These are phyloP conservation scores for Dipteronia dyeriana DNA, from an alignment of 345 rosid genomes.

Conservation along the genomic window DNA sequence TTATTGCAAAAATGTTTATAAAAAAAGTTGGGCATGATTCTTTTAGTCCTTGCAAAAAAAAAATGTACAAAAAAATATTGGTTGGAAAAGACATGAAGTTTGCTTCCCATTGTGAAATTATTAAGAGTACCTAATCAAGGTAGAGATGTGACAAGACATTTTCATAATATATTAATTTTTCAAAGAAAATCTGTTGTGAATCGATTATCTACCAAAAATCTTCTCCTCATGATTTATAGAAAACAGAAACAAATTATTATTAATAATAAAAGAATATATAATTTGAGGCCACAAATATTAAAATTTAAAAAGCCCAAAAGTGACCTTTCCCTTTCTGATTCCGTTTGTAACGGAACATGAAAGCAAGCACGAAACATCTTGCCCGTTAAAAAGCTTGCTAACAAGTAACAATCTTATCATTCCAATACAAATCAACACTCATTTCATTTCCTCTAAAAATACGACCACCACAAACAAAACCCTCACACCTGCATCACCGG, in stretches of 20 bases:
- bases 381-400: background rate
- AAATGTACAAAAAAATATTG: no score
- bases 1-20: no score
- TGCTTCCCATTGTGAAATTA: background rate
- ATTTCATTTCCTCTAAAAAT: background rate
- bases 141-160: background rate
- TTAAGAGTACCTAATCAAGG: background rate
- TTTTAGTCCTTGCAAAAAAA: no score
- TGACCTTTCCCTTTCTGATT: background rate
- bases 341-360: background rate
- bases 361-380: slow-evolving; percentile 15
- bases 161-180: background rate
- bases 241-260: background rate
- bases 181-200: background rate
- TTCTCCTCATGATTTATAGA: background rate
- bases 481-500: no score
- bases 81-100: background rate
- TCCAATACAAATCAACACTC: background rate
- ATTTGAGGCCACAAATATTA: background rate
- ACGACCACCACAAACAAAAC: no score
- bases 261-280: no score
- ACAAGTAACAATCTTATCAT: slow-evolving; percentile 10
- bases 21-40: no score
- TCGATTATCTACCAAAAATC: background rate
- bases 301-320: background rate